phyloP scores from a whole-genome alignment of 176 grass and related monocot species.

The Cenchrus americanus region DNA sequence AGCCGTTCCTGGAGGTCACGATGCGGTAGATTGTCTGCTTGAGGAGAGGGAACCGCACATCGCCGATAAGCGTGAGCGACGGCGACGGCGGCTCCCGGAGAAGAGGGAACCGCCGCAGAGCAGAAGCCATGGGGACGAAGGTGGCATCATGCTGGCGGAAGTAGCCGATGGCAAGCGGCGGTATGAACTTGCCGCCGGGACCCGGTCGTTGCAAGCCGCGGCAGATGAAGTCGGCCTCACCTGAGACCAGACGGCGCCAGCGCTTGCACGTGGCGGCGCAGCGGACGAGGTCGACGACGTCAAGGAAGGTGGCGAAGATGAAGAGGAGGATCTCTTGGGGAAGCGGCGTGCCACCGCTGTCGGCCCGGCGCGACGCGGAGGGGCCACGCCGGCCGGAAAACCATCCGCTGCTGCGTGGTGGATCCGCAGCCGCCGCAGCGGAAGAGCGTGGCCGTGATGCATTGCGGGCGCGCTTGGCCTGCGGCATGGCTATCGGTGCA shows the following conservation, averaged over 20 bases:
- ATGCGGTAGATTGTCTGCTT: not conserved
- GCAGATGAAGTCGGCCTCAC: not conserved
- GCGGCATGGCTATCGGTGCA: too few species aligned
- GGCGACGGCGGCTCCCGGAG: too few species aligned
- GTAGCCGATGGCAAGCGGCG: not conserved
- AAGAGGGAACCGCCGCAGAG: not conserved
- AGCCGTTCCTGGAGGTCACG: not conserved
- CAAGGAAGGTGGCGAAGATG: not conserved
- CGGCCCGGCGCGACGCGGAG: not conserved
- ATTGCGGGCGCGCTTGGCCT: too few species aligned
- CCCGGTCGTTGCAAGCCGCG: too few species aligned
- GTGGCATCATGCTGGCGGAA: not conserved
- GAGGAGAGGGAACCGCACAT: too few species aligned
- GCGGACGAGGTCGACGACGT: not conserved
- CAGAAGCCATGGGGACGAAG: not conserved
- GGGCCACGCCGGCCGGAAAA: too few species aligned
- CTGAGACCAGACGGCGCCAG: slow-evolving; percentile 1
- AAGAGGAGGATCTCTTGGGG: not conserved
- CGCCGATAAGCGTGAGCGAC: too few species aligned
- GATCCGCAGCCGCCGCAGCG: too few species aligned
- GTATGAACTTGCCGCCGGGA: not conserved
- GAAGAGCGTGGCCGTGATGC: too few species aligned
- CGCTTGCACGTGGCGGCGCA: slow-evolving; percentile 4
- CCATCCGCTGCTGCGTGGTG: too few species aligned
- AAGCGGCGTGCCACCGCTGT: not conserved